These are phyloP conservation scores for Suillus plorans DNA, from an alignment of 768 basidiomycete species.

Conservation along the genomic window DNA sequence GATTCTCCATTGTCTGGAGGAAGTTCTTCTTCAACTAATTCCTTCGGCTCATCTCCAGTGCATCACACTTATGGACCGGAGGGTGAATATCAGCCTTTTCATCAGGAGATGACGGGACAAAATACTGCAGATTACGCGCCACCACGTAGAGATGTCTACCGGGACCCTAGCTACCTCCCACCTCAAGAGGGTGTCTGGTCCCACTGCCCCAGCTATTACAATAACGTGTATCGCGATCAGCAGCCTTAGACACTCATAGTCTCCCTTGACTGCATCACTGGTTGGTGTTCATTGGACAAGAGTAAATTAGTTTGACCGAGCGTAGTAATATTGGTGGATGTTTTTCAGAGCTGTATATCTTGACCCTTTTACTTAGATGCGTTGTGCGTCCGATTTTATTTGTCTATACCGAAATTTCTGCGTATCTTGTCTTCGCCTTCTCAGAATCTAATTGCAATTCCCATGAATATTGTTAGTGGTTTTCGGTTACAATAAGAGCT, in stretches of 20 bases:
- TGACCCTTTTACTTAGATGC: background rate
- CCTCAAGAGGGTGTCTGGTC: background rate
- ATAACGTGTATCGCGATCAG: background rate
- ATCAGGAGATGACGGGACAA: background rate
- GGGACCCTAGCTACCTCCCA: background rate
- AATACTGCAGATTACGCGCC: background rate
- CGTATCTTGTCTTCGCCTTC: background rate
- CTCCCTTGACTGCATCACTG: background rate
- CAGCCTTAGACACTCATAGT: background rate
- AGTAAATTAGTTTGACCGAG: background rate
- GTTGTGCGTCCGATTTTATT: background rate
- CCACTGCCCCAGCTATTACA: background rate
- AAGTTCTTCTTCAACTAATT: background rate
- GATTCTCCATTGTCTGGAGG: constrained; percentile 3
- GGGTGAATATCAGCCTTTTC: background rate
- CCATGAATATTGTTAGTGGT: background rate
- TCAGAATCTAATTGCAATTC: background rate
- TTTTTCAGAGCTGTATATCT: background rate
- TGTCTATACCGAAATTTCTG: background rate
- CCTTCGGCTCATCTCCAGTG: background rate
- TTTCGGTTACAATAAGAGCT: constrained; percentile 1
- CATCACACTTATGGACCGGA: background rate
- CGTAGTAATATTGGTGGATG: background rate
- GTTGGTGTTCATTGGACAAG: constrained; percentile 1
- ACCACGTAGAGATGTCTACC: background rate